Evolutionary conservation across 257 asterid genomes (phyloP), one percentile per base, ranked within the genome.

Genomic region (Avicennia marina): DNA sequence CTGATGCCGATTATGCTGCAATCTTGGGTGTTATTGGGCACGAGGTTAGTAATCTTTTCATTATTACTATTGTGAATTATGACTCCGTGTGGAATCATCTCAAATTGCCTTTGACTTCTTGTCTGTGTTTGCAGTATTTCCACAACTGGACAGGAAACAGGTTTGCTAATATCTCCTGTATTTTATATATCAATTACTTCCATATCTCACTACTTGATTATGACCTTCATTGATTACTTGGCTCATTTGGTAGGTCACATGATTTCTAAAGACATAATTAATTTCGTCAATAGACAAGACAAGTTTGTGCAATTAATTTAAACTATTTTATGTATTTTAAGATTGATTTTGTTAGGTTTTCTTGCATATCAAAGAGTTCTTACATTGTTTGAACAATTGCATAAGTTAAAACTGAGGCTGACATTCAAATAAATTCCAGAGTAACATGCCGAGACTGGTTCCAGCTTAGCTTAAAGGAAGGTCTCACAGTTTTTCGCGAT

Each of bases 141-240:
- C 98, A 91, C 94, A 91, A 88, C 72, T 91, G 98, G 98, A 88
- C 98, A 10, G 98, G 98, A 63, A 91, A 91, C 86, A 84, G 98
- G 96, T 91, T 61, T 36, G 78, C 65, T 44, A 58, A 12, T 21
- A 19, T 64, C 13, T 51, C 49, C 33, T 21, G 6, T 48, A 12
- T 39, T 13, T 29, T 13, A 26, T 31, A 13, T 19, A 56, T 60
- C 34, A 11, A 40, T 17, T 45, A 34, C n/a, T 34, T 49, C 36
- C 15, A 21, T 21, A 17, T 52, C 53, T 7, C 31, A 32, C 34
- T 27, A 45, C 27, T 58, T 44, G 24, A 10, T 43, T 44, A n/a
- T 43, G 15, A n/a, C 34, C 46, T 62, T 72, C 27, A 24, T 39
- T 31, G 60, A 49, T 53, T 17, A 24, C 32, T n/a, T n/a, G 60